These are phyloP conservation scores for Diaporthe citri DNA, from an alignment of 2,329 filamentous ascomycete species.

Conservation along the genomic window DNA sequence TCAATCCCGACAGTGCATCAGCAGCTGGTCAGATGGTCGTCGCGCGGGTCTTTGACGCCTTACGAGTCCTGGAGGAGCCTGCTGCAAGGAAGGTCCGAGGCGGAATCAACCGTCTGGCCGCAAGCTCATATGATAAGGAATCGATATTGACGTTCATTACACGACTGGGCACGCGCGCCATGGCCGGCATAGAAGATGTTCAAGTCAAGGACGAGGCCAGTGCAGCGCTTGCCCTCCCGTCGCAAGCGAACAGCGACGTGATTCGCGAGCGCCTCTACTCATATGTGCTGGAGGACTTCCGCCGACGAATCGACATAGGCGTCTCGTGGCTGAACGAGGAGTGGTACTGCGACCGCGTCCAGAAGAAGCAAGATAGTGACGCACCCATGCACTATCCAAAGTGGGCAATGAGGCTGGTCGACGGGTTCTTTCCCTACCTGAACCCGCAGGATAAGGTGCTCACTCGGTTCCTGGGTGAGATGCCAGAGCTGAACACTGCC, in stretches of 20 bases:
- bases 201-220: constrained; percentile 69
- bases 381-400: constrained; percentile 79
- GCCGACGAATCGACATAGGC: constrained; percentile 87
- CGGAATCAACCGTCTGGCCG: constrained; percentile 87
- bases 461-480: constrained; percentile 90
- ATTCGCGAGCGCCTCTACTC: constrained; percentile 86
- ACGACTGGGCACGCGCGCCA: constrained; percentile 84
- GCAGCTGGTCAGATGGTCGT: constrained; percentile 82
- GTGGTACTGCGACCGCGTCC: constrained; percentile 89
- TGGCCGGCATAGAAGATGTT: constrained; percentile 75
- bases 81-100: constrained; percentile 71
- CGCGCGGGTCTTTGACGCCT: constrained; percentile 81
- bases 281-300: constrained; percentile 93
- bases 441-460: constrained; percentile 91
- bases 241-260: constrained; percentile 65
- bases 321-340: constrained; percentile 97
- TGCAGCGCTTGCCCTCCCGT: constrained; percentile 51
- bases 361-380: constrained; percentile 56
- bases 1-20: constrained; percentile 79
- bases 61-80: constrained; percentile 79
- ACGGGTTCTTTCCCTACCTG: constrained; percentile 91
- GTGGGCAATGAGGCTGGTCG: constrained; percentile 84
- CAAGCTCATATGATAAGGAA: constrained; percentile 85
- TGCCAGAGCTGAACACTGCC: constrained; percentile 80
- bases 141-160: constrained; percentile 92